A percentile compares a stretch with the other conserved stretches of the same genome.
Conservation (phyloP, 768 basidiomycete genomes). For the Sarcomyxa edulis region DNA sequence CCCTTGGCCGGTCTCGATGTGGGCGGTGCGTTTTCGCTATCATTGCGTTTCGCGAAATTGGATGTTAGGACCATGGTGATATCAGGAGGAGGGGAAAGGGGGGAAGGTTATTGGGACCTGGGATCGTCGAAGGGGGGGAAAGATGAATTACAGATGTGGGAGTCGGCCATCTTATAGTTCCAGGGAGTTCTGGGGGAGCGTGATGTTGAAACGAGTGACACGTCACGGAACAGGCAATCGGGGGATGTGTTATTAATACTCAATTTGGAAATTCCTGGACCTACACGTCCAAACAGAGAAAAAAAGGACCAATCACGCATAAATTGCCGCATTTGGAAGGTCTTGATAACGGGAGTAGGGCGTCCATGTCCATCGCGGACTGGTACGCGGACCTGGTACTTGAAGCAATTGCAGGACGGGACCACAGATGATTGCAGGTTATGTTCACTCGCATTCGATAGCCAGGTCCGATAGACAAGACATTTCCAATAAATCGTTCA, state of each 20-base stretch:
- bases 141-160: neutral
- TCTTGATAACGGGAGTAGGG: too few relatives aligned
- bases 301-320: neutral
- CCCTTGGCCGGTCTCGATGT: conserved; percentile 10
- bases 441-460: too few relatives aligned
- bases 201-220: neutral
- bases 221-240: neutral
- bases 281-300: neutral
- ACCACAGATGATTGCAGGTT: too few relatives aligned
- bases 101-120: neutral
- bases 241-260: neutral
- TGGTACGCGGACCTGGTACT: too few relatives aligned
- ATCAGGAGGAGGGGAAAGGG: conserved; percentile 1
- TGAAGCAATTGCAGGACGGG: too few relatives aligned
- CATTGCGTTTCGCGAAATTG: conserved; percentile 15
- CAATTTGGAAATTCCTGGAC: conserved; percentile 1
- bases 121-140: conserved; percentile 1
- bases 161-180: neutral
- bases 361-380: too few relatives aligned
- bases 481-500: too few relatives aligned
- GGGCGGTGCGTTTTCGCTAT: conserved; percentile 30
- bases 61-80: conserved; percentile 22
- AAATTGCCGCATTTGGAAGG: too few relatives aligned
- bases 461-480: too few relatives aligned
- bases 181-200: neutral